phyloP scores from a whole-genome alignment of 805 yeast species.

The Wickerhamiella azyma region DNA sequence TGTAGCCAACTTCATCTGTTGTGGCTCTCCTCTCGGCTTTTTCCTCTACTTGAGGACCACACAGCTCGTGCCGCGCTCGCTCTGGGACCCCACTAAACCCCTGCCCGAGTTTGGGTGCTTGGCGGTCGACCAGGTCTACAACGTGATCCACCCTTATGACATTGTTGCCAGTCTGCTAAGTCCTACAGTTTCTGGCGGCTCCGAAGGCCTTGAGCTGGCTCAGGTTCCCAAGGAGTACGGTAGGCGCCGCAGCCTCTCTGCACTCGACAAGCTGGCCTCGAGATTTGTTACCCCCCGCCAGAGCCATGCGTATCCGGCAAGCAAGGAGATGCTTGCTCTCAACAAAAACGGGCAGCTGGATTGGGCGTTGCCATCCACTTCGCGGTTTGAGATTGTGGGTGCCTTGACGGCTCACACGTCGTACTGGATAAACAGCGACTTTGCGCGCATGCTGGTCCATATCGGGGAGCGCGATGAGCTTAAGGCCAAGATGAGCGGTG shows the following conservation, averaged over 20 bases:
- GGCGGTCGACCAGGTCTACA: constrained; percentile 57
- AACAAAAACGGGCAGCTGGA: constrained; percentile 78
- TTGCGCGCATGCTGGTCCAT: constrained; percentile 43
- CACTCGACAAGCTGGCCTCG: constrained; percentile 4
- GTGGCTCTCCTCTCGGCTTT: constrained; percentile 20
- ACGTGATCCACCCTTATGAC: constrained; percentile 79
- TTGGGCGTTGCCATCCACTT: constrained; percentile 50
- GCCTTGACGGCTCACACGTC: constrained; percentile 82
- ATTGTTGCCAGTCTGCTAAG: constrained; percentile 83
- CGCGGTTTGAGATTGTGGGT: constrained; percentile 61
- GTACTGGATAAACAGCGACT: constrained; percentile 75
- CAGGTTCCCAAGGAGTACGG: constrained; percentile 2
- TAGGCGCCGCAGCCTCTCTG: not conserved
- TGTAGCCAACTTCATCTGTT: constrained; percentile 51
- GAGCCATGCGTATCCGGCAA: constrained; percentile 18
- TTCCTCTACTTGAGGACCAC: constrained; percentile 16
- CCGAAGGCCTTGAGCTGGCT: constrained; percentile 6
- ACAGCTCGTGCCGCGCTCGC: constrained; percentile 10
- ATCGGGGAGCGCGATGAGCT: not conserved
- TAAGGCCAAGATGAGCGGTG: not conserved
- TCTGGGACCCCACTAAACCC: not conserved
- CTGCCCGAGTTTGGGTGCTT: constrained; percentile 35
- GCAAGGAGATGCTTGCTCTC: constrained; percentile 32
- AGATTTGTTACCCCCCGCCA: constrained; percentile 5
- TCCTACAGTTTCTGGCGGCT: constrained; percentile 47